Percentiles rank a stretch among this genome's conserved stretches.
phyloP scores from a whole-genome alignment of 176 grass and related monocot genomes.

The Lolium perenne region DNA sequence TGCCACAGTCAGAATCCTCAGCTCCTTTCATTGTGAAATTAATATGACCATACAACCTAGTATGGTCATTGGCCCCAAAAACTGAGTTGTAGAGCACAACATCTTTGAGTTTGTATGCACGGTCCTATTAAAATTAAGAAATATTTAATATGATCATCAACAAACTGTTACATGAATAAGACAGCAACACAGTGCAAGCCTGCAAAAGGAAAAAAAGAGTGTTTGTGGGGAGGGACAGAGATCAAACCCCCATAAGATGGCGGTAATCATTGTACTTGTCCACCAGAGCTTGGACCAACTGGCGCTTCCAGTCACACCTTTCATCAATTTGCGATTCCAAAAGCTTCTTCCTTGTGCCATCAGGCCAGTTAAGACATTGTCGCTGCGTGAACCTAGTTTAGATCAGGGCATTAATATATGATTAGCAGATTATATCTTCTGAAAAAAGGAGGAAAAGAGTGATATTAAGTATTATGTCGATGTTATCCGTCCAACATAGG shows the following conservation, averaged over 20 bases:
- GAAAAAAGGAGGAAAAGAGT: neutral
- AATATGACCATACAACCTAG: neutral
- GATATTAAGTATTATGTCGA: neutral
- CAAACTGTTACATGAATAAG: neutral
- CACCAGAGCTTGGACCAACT: slow-evolving; percentile 15
- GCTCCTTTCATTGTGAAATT: neutral
- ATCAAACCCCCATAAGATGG: neutral
- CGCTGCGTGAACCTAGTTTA: neutral
- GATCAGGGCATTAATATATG: neutral
- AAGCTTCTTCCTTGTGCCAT: slow-evolving; percentile 23
- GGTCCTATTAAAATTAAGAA: slow-evolving; percentile 9
- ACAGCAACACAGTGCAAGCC: neutral
- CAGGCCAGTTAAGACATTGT: neutral
- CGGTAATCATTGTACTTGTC: slow-evolving; percentile 14
- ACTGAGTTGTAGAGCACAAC: neutral
- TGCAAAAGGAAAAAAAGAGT: neutral
- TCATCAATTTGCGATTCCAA: neutral
- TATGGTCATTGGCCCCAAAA: neutral
- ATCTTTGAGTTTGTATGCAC: slow-evolving; percentile 8
- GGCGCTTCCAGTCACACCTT: neutral
- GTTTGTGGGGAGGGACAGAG: neutral
- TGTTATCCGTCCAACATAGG: neutral
- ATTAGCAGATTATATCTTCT: neutral
- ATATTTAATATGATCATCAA: neutral
- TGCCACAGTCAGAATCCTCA: neutral